Evolutionary conservation across 257 asterid genomes (phyloP), one percentile per base, ranked within the genome.

Genomic region (Linaria vulgaris): DNA sequence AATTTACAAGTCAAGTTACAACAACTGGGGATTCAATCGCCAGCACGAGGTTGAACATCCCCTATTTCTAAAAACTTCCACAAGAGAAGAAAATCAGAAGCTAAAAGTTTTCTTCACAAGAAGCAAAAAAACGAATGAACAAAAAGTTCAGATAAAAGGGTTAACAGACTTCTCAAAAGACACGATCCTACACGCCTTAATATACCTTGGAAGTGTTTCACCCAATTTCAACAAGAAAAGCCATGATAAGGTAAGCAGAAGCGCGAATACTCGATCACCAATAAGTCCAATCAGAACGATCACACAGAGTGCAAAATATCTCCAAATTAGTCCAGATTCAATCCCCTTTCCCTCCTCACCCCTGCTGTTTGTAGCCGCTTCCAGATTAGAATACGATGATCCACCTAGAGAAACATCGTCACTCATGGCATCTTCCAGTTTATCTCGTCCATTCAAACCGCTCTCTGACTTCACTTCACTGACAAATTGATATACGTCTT

Each of bases 251-350:
- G 88, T 72, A 38, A 83, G 63, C 53, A 61, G 22, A 59, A 87
- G 67, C 0, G 95, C 95, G 7, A 72, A 72, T 1, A 24, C 58
- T 30, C 88, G 80, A 27, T 91, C 92, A 9, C 83, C 86, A 7
- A 64, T 71, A 7, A 90, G 90, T 12, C 95, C 95, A 2, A 73
- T 55, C 9, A 90, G 95, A 38, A 83, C 82, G 12, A 85, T 73
- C 30, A 79, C 27, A 65, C 79, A 72, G 7, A 78, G 71, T 5
- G 71, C 39, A 43, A 75, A 52, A 61, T 61, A 72, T 37, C 74
- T 70, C 73, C 68, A 65, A 52, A 23, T 41, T 16, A 11, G 25
- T 49, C 59, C 73, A 8, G 22, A 21, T 65, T 48, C 65, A 3
- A 2, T 55, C 67, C 45, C 67, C 1, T 21, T 9, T 10, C 48